These are phyloP conservation scores for Immersiporthe knoxdaviesiana DNA, from an alignment of 2,329 filamentous ascomycete species.

Conservation along the genomic window DNA sequence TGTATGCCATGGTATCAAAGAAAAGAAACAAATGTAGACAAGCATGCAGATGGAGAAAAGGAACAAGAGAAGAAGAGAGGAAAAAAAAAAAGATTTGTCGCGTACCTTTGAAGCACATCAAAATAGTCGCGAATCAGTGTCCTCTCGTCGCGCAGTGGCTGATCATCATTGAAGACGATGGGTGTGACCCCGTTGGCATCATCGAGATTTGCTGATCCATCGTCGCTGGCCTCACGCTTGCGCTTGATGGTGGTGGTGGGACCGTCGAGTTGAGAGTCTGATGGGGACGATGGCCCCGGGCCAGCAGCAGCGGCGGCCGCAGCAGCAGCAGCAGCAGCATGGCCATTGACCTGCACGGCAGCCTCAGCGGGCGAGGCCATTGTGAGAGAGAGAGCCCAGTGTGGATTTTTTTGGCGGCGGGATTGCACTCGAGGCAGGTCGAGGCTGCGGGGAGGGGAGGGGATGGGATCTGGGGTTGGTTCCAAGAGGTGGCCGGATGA, in stretches of 20 bases:
- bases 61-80: background rate
- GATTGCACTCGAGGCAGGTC: slow-evolving; percentile 1
- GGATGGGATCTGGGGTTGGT: background rate
- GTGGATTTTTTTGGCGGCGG: background rate
- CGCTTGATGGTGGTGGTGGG: slow-evolving; percentile 49
- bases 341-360: slow-evolving; percentile 35
- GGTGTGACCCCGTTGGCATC: slow-evolving; percentile 36
- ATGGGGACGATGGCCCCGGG: slow-evolving; percentile 32
- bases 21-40: background rate
- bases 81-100: slow-evolving; percentile 16
- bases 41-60: background rate
- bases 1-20: background rate
- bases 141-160: slow-evolving; percentile 38
- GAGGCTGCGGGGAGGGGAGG: background rate
- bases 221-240: slow-evolving; percentile 58
- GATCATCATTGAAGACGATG: slow-evolving; percentile 34
- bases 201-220: slow-evolving; percentile 24
- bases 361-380: slow-evolving; percentile 40
- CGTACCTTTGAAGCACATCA: slow-evolving; percentile 48
- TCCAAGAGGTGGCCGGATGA: background rate
- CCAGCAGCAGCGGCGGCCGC: slow-evolving; percentile 5
- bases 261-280: slow-evolving; percentile 11
- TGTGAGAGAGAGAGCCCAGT: slow-evolving; percentile 23
- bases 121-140: slow-evolving; percentile 47
- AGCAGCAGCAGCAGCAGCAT: slow-evolving; percentile 10